These are phyloP conservation scores for Myriosclerotinia duriaeana DNA, from an alignment of 2,329 filamentous ascomycete genomes.

Conservation along the genomic window DNA sequence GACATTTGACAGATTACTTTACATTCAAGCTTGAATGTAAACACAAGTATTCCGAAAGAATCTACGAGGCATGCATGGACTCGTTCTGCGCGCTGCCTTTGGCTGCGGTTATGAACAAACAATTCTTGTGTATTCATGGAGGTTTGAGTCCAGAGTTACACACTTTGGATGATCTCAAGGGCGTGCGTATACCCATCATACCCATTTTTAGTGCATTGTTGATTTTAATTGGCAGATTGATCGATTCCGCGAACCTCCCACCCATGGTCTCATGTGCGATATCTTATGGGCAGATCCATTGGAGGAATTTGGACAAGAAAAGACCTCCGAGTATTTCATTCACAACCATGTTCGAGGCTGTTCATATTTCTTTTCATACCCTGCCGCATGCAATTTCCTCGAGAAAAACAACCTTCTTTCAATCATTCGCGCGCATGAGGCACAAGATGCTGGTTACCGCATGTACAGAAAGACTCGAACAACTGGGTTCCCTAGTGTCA, in stretches of 20 bases:
- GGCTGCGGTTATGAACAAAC: slow-evolving; percentile 99
- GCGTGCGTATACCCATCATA: slow-evolving; percentile 52
- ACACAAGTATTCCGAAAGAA: slow-evolving; percentile 95
- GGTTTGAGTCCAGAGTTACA: slow-evolving; percentile 94
- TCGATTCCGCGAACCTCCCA: slow-evolving; percentile 95
- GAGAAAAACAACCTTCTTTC: slow-evolving; percentile 99
- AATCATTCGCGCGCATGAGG: slow-evolving; percentile 95
- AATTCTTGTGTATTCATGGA: slow-evolving; percentile 97
- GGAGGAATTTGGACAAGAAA: slow-evolving; percentile 98
- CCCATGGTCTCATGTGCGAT: slow-evolving; percentile 97
- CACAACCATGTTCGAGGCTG: slow-evolving; percentile 98
- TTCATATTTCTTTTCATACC: slow-evolving; percentile 99
- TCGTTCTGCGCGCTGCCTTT: slow-evolving; percentile 93
- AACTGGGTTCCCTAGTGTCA: slow-evolving; percentile 97
- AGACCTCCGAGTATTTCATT: slow-evolving; percentile 94
- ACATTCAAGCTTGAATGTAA: slow-evolving; percentile 99
- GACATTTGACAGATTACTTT: slow-evolving; percentile 99
- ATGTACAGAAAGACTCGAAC: slow-evolving; percentile 99
- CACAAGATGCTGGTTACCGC: slow-evolving; percentile 95
- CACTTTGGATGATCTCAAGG: slow-evolving; percentile 90
- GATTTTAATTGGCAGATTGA: slow-evolving; percentile 65
- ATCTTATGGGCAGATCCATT: slow-evolving; percentile 98
- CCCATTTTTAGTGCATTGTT: not conserved
- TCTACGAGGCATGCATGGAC: slow-evolving; percentile 98
- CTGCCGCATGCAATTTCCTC: slow-evolving; percentile 91